Evolutionary conservation across 1,284 basidiomycete species (phyloP).

Genomic region (Flammula alnicola): DNA sequence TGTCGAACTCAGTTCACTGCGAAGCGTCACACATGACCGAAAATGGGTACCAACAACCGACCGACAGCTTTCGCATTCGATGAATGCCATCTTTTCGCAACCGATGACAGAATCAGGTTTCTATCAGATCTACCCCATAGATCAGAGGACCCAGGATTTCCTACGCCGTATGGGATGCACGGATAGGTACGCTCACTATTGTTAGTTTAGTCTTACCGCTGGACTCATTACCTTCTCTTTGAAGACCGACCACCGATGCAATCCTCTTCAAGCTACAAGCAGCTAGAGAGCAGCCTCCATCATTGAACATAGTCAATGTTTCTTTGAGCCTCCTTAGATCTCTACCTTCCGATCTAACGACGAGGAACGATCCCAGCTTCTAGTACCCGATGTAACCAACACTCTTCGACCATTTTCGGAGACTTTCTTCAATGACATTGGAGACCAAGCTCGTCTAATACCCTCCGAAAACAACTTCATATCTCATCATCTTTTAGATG

Average conservation of each 20-base stretch:
- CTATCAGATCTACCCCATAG: constrained; percentile 22
- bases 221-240: constrained; percentile 1
- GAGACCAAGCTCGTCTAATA: constrained; percentile 30
- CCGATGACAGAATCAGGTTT: constrained; percentile 30
- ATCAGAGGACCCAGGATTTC: constrained; percentile 24
- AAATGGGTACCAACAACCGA: constrained; percentile 40
- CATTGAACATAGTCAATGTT: constrained; percentile 21
- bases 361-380: constrained; percentile 28
- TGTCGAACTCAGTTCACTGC: constrained; percentile 25
- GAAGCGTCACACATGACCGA: constrained; percentile 18
- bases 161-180: constrained; percentile 40
- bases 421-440: constrained; percentile 45
- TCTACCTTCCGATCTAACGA: constrained; percentile 29
- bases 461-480: constrained; percentile 24
- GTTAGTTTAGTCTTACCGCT: background rate
- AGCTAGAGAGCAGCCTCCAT: constrained; percentile 18
- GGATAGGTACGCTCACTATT: constrained; percentile 32
- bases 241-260: constrained; percentile 35
- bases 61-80: constrained; percentile 23
- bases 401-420: constrained; percentile 32
- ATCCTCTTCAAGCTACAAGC: constrained; percentile 32
- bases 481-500: constrained; percentile 36
- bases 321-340: constrained; percentile 33
- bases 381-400: constrained; percentile 37
- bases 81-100: constrained; percentile 34